Evolutionary conservation across 495 filamentous ascomycete genomes (phyloP).

Genomic region (Neohortaea acidophila): DNA sequence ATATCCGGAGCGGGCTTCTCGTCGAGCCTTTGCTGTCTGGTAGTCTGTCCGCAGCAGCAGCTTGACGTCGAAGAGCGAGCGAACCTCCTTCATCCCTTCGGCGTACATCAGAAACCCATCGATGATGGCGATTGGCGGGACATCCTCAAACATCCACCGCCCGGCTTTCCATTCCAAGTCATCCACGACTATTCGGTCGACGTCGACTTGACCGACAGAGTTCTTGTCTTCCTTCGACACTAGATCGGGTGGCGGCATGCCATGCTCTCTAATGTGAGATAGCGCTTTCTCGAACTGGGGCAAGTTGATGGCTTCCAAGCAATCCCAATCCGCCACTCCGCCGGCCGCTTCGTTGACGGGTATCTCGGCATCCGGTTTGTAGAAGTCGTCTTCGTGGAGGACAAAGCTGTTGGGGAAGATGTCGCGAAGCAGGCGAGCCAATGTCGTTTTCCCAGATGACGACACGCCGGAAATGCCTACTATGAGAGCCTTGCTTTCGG

Average conservation of each 20-base stretch:
- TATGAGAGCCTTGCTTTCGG: conserved; percentile 12
- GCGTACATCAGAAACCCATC: conserved; percentile 79
- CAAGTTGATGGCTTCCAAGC: conserved; percentile 54
- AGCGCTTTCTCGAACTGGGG: conserved; percentile 46
- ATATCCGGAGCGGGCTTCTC: conserved; percentile 67
- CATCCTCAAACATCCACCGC: conserved; percentile 11
- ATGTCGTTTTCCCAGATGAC: conserved; percentile 29
- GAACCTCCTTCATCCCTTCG: conserved; percentile 27
- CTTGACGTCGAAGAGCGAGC: conserved; percentile 49
- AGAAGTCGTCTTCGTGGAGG: conserved; percentile 90
- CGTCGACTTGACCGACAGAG: conserved; percentile 35
- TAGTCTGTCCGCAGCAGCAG: conserved; percentile 57
- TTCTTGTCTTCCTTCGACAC: conserved; percentile 68
- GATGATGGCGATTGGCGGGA: conserved; percentile 39
- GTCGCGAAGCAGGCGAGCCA: conserved; percentile 29
- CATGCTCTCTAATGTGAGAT: conserved; percentile 44
- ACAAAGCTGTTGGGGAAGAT: conserved; percentile 44
- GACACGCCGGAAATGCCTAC: conserved; percentile 24
- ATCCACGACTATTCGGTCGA: conserved; percentile 22
- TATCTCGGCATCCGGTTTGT: conserved; percentile 55
- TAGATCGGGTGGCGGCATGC: conserved; percentile 47
- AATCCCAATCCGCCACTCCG: conserved; percentile 76
- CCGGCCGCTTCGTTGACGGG: conserved; percentile 28
- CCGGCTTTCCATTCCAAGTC: conserved; percentile 11
- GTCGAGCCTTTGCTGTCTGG: conserved; percentile 42